Percentiles rank a stretch among this genome's conserved stretches.
Conservation (phyloP, 1,139 yeast genomes). For the Trichomonascaceae sp. region DNA sequence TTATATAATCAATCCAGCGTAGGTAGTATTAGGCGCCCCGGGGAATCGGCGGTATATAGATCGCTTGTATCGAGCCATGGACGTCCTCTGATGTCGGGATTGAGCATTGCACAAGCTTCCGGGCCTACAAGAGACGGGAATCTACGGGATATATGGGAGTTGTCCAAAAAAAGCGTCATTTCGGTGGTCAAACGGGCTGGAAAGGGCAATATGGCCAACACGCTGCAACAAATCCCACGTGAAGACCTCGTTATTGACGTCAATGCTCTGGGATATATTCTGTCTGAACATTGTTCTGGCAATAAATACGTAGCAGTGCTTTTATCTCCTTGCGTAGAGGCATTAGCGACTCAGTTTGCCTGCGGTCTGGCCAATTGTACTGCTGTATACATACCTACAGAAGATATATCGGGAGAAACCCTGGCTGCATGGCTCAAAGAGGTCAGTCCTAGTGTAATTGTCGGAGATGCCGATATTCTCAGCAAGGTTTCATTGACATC, state of each 20-base stretch:
- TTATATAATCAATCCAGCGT: conserved; percentile 50
- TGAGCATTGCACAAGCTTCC: conserved; percentile 40
- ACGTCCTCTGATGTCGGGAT: conserved; percentile 41
- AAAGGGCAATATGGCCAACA: background rate
- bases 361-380: conserved; percentile 14
- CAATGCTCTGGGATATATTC: conserved; percentile 13
- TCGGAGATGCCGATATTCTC: conserved; percentile 1
- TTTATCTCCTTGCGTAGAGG: conserved; percentile 23
- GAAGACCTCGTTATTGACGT: conserved; percentile 14
- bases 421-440: conserved; percentile 6
- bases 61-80: conserved; percentile 46
- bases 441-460: conserved; percentile 8
- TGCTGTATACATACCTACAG: conserved; percentile 18
- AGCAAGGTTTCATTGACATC: conserved; percentile 12
- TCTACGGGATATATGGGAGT: conserved; percentile 51
- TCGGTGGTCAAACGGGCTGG: conserved; percentile 5
- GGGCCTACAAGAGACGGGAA: conserved; percentile 46
- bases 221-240: background rate
- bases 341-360: conserved; percentile 15
- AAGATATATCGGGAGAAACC: conserved; percentile 11
- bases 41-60: conserved; percentile 60
- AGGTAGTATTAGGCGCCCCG: conserved; percentile 45
- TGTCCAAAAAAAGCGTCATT: conserved; percentile 16
- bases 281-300: background rate
- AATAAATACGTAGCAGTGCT: conserved; percentile 19